Percentiles rank a stretch among this genome's conserved stretches.
Conservation (phyloP, 2,329 filamentous ascomycete genomes). For the Botrytis deweyae region DNA sequence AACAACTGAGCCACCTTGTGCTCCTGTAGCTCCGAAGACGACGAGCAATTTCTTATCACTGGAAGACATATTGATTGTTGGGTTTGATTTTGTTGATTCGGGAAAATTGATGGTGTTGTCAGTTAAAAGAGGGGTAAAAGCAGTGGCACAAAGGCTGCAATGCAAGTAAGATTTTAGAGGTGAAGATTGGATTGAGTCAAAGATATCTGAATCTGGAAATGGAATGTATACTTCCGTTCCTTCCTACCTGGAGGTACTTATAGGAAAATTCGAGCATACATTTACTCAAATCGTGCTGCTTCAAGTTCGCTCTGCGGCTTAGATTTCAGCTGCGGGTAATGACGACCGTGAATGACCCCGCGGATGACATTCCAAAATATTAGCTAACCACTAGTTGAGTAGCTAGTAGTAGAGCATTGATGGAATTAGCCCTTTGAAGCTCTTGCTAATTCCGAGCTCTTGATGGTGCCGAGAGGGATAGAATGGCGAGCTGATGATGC, state of each 20-base stretch:
- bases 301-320: not conserved
- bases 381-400: not conserved
- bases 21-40: slow-evolving; percentile 50
- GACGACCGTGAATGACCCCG: not conserved
- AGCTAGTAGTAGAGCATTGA: not conserved
- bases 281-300: not conserved
- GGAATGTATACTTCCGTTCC: not conserved
- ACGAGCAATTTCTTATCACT: slow-evolving; percentile 44
- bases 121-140: slow-evolving; percentile 3
- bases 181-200: not conserved
- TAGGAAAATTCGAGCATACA: not conserved
- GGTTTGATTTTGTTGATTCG: not conserved
- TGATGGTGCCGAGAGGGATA: not conserved
- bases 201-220: not conserved
- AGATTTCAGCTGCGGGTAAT: not conserved
- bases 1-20: slow-evolving; percentile 54
- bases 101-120: not conserved
- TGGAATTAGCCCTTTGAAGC: not conserved
- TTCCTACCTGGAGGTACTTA: not conserved
- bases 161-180: not conserved
- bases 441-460: not conserved
- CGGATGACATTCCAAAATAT: not conserved
- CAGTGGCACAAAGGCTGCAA: slow-evolving; percentile 2
- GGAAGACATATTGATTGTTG: slow-evolving; percentile 29
- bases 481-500: not conserved